A percentile compares a stretch with the other conserved stretches of the same genome.
These are phyloP conservation scores for Talaromyces trachyspermus DNA, from an alignment of 495 filamentous ascomycete species.

Conservation along the genomic window DNA sequence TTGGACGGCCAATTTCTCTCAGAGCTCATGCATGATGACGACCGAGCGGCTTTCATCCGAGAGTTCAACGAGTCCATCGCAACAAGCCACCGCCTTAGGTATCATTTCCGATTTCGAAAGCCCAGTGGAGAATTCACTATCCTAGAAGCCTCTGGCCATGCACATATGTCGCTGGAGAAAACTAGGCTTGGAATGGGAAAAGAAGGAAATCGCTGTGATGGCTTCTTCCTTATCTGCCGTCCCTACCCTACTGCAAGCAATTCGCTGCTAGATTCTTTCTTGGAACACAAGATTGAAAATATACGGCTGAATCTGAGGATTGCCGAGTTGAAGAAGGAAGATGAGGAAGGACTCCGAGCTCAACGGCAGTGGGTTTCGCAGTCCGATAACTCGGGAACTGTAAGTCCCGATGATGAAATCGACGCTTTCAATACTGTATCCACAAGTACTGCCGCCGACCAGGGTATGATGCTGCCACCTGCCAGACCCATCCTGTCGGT, in stretches of 20 bases:
- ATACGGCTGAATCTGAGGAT: constrained; percentile 80
- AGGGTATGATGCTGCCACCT: constrained; percentile 59
- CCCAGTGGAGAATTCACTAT: constrained; percentile 66
- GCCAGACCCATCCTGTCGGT: constrained; percentile 55
- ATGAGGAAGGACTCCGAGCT: constrained; percentile 64
- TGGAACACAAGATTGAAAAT: constrained; percentile 98
- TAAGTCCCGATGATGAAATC: constrained; percentile 45
- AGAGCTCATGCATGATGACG: constrained; percentile 82
- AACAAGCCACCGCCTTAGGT: constrained; percentile 66
- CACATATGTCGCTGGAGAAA: constrained; percentile 71
- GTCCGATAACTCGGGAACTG: constrained; percentile 23
- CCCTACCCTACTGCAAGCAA: constrained; percentile 88
- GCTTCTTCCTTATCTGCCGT: constrained; percentile 89
- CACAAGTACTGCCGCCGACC: constrained; percentile 27
- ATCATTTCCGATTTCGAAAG: constrained; percentile 85
- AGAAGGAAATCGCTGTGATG: constrained; percentile 33
- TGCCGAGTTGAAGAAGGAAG: constrained; percentile 75
- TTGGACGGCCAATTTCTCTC: constrained; percentile 66
- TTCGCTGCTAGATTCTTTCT: constrained; percentile 78
- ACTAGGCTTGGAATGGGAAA: constrained; percentile 42
- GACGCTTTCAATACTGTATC: background rate
- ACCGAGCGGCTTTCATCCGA: constrained; percentile 72
- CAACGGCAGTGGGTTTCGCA: constrained; percentile 40
- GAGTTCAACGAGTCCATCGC: constrained; percentile 91
- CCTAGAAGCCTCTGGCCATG: constrained; percentile 86